Base-by-base conservation (phyloP, 2,329 filamentous ascomycete genomes). In the Paraphoma sp. region DNA sequence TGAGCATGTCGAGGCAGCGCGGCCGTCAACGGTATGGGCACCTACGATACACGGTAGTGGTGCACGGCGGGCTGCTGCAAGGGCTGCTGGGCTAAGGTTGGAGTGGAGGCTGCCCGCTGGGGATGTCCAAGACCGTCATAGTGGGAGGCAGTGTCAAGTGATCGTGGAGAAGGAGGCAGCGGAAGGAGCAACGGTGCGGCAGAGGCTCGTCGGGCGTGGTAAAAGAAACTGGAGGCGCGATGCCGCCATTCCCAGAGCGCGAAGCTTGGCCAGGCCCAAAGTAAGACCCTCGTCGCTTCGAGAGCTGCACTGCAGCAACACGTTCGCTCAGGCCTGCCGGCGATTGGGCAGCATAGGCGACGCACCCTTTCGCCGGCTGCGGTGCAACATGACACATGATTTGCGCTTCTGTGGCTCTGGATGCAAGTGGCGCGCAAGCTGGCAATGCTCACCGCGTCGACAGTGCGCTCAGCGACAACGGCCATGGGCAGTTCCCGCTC, bases 1-100 rank as follows among this genome's bases (percentile, higher is more conserved):
- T 72, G 60, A 73, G 72, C 73, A 76, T 76, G 62, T 56, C 64
- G 66, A 53, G 51, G 56, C 54, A 42, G 51, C 42, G 33, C 43
- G 14, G 40, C 33, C 9, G 33, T 36, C 6, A 10, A 36, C 33
- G 9, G 10, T 36, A 3, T 36, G 14, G 44, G 14, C 31, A 11
- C 11, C 30, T 29, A 33, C 31, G 14, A 28, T 2, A 16, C n/a
- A n/a, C n/a, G n/a, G n/a, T 36, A 16, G 49, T 23, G 30, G n/a
- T 45, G 45, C 28, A 48, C 45, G 49, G 42, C 30, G 29, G 53
- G 46, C 12, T 6, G 43, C 30, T 43, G 29, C 29, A 33, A 42
- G 9, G 33, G 33, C 33, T 10, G 33, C 3, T 36, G 46, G 45
- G 47, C 52, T 53, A 57, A 31, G 54, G 54, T 45, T 59, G 57